Evolutionary conservation across 805 yeast species (phyloP), one percentile per base, ranked within the genome.

Genomic region (Metschnikowia lochheadii): DNA sequence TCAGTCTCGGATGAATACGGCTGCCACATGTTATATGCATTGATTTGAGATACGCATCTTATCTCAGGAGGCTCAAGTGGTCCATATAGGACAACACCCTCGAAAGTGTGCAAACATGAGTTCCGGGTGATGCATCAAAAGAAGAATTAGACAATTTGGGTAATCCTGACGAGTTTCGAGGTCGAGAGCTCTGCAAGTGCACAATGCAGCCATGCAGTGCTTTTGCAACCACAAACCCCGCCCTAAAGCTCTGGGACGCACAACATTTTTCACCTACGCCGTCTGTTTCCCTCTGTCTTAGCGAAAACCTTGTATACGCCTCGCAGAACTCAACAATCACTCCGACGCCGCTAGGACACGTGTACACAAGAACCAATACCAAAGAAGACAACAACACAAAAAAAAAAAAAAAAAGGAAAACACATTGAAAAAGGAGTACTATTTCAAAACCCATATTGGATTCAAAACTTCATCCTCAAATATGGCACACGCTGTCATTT

Each of bases 211-310:
- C 45, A 36, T 23, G 36, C 45, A 13, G 45, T 14, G 45, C 45
- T 18, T 41, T 41, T 41, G 45, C 45, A 41, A 41, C 45, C 45
- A 41, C 23, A 26, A 15, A 41, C 45, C 45, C 37, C 45, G 45
- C 36, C 18, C 26, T 7, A 14, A 39, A 6, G 23, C 6, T 21
- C 23, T 6, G 23, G 23, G 20, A 18, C 41, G 32, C 36, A 26
- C 37, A 29, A 26, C 36, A 32, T 7, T 17, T 41, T 41, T 32
- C 36, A 11, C 7, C n/a, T 26, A 26, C 29, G 29, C 29, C 29
- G 11, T 26, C 29, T 11, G 11, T 26, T 26, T 10, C 29, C 29
- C 11, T 8, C 11, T 26, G 29, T 26, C 11, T 26, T 26, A 26
- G 29, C 29, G 29, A 26, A 26, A 26, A 26, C 11, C 29, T 26